These are phyloP conservation scores for Aspergillus versicolor DNA, from an alignment of 2,329 filamentous ascomycete species.

Conservation along the genomic window DNA sequence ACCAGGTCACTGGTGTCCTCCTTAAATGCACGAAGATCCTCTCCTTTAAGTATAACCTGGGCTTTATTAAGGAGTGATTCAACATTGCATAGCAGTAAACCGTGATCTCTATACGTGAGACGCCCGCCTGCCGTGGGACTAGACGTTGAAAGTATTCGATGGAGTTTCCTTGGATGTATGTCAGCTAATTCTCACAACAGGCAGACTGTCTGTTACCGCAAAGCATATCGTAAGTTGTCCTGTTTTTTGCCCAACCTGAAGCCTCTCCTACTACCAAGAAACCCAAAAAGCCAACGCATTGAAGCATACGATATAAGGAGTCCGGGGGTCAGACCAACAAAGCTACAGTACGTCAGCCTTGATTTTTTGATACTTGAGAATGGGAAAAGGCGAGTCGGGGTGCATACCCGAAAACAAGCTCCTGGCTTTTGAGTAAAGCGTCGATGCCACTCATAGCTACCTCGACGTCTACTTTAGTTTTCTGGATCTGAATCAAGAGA, in stretches of 20 bases:
- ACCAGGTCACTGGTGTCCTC: constrained; percentile 85
- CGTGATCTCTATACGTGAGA: constrained; percentile 88
- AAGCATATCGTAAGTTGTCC: constrained; percentile 69
- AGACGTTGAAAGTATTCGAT: constrained; percentile 71
- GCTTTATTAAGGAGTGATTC: constrained; percentile 75
- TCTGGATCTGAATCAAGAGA: constrained; percentile 93
- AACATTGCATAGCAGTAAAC: constrained; percentile 83
- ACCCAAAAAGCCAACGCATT: constrained; percentile 67
- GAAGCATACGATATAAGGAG: constrained; percentile 80
- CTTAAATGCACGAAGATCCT: constrained; percentile 78
- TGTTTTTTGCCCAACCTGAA: constrained; percentile 64
- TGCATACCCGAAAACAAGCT: constrained; percentile 77
- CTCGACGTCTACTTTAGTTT: constrained; percentile 98
- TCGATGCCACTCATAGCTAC: constrained; percentile 96
- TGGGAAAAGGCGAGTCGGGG: background rate
- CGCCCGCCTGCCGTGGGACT: constrained; percentile 70
- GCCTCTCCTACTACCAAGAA: constrained; percentile 71
- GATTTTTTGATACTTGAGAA: background rate
- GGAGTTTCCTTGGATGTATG: constrained; percentile 63
- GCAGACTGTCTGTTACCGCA: constrained; percentile 54
- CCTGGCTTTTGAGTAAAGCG: constrained; percentile 89
- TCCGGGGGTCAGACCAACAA: constrained; percentile 89
- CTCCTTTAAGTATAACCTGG: constrained; percentile 65
- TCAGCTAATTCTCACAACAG: background rate
- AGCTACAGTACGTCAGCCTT: constrained; percentile 49